A percentile compares a stretch with the other conserved stretches of the same genome.
Evolutionary conservation across 768 basidiomycete species (phyloP).

Genomic region (Hypholoma fasciculare): DNA sequence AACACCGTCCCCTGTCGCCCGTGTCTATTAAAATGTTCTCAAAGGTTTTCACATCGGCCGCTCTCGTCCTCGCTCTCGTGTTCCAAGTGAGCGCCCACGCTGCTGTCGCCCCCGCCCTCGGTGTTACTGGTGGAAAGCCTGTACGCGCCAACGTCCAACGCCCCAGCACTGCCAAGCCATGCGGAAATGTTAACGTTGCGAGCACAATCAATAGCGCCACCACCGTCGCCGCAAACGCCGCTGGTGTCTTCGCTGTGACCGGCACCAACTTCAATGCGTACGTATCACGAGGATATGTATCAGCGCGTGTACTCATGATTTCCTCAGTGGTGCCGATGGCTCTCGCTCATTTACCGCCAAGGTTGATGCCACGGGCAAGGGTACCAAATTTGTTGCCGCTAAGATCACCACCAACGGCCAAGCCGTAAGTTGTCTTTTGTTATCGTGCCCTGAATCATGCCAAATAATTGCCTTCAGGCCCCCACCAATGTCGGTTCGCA

Average conservation of each 20-base stretch:
- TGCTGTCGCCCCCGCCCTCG: constrained; percentile 41
- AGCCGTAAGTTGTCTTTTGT: constrained; percentile 32
- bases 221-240: constrained; percentile 34
- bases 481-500: constrained; percentile 38
- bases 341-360: constrained; percentile 45
- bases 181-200: constrained; percentile 43
- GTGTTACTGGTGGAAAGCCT: constrained; percentile 27
- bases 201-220: constrained; percentile 37
- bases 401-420: constrained; percentile 47
- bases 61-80: constrained; percentile 32
- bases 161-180: constrained; percentile 32
- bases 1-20: not conserved
- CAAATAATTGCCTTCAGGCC: constrained; percentile 24
- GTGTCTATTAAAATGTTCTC: constrained; percentile 24
- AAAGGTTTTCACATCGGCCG: constrained; percentile 26
- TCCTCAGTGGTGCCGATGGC: constrained; percentile 37
- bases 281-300: not conserved
- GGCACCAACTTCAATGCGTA: constrained; percentile 50
- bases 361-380: constrained; percentile 46
- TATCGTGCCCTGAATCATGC: not conserved
- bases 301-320: not conserved
- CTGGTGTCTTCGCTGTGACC: constrained; percentile 41
- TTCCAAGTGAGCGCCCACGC: constrained; percentile 43
- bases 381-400: constrained; percentile 34
- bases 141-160: constrained; percentile 33